Evolutionary conservation across 2,329 filamentous ascomycete species (phyloP), one percentile per base, ranked within the genome.

Genomic region (Pseudogymnoascus sp.): DNA sequence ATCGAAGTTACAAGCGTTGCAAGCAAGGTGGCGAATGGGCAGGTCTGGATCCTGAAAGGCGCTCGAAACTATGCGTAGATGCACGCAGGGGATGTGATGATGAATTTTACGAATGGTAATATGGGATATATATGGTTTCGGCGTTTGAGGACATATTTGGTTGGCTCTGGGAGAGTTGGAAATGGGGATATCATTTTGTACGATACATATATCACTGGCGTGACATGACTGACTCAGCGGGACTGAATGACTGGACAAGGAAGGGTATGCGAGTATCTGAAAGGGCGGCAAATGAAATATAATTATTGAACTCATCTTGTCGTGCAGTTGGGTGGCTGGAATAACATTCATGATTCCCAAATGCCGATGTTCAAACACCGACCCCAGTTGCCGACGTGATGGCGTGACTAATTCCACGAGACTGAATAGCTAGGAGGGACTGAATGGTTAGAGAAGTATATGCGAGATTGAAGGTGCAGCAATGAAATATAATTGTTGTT

Each of bases 11-110:
- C 86, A 44, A 86, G 80, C 64, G 80, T 96, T 61, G 88, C 87
- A 1, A 88, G 87, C 68, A 83, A 85, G 65, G 93, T 96, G 16
- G 83, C 85, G 3, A 99, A 97, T 73, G 95, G 95, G 3, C 90
- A 97, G 76, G 82, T 97, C 29, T 77, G 75, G 75, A 72, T 75
- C 35, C 66, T 90, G 65, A 84, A 84, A 67, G 81, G 79, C 4
- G 83, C 87, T n/a, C 67, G 71, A 61, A 72, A 72, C 62, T 73
- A 73, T 53, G 68, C 65, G 29, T 72, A 62, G 64, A 10, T 31
- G 16, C 13, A 7, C 14, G n/a, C 21, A 4, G 26, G 13, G 19
- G 1, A 40, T 40, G 19, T 6, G 19, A 61, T 26, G 8, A 42
- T 38, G 59, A 61, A 38, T 26, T 35, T 6, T 61, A 61, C 59